A percentile compares a stretch with the other conserved stretches of the same genome.
Evolutionary conservation across 2,329 filamentous ascomycete species (phyloP).

Genomic region (Venturiaceae sp.): DNA sequence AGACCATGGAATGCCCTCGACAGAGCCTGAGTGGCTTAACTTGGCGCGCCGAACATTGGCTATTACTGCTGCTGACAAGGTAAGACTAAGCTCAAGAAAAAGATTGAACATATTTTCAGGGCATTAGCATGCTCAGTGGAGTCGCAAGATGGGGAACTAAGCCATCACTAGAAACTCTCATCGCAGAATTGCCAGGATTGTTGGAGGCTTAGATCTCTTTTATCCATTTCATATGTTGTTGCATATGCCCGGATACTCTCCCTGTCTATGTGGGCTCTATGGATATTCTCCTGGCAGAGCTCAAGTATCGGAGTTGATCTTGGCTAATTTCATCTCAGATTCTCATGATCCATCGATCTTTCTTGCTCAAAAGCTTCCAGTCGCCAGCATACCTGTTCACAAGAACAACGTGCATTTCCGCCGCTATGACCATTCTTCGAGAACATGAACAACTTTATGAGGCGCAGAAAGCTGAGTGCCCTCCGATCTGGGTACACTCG

Average conservation of each 20-base stretch:
- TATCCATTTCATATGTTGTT: too few species aligned
- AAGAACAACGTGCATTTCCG: not conserved
- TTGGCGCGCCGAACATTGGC: constrained; percentile 3
- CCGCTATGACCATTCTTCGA: not conserved
- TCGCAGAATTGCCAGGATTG: too few species aligned
- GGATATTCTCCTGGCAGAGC: too few species aligned
- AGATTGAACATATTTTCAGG: not conserved
- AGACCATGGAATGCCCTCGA: not conserved
- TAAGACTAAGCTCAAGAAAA: not conserved
- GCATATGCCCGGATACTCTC: too few species aligned
- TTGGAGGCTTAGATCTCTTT: too few species aligned
- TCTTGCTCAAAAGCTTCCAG: not conserved
- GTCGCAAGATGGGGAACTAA: too few species aligned
- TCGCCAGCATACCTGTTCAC: constrained; percentile 2
- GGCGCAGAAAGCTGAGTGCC: not conserved
- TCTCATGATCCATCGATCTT: constrained; percentile 1
- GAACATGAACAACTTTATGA: constrained; percentile 2
- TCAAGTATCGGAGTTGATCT: not conserved
- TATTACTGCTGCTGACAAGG: not conserved
- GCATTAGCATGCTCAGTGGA: too few species aligned
- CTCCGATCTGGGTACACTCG: not conserved
- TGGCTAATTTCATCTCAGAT: not conserved
- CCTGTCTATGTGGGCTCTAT: too few species aligned
- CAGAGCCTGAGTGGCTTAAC: not conserved
- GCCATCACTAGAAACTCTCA: too few species aligned